Base-by-base conservation (phyloP, 192 early-diverging fungal species). In the Coemansia sp. region DNA sequence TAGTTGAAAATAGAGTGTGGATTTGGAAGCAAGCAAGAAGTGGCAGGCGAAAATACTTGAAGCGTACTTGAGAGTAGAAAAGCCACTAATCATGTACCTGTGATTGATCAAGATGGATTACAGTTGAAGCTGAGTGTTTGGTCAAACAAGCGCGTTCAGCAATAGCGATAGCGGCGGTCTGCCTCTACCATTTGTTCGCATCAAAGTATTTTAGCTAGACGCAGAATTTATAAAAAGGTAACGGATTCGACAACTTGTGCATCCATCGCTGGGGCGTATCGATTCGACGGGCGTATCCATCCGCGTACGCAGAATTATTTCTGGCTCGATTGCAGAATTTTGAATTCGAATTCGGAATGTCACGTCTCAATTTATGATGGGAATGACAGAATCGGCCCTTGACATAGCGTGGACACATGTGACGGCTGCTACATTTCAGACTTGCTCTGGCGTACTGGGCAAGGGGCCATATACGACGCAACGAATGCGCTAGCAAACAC, bases 221-320 rank as follows among this genome's bases (percentile, higher is more conserved):
- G 51, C 51, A 54, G 27, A 31, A 54, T 54, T 13, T 54, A 54
- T 31, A 54, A 54, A 54, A 54, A 54, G 51, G 51, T 54, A 54
- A 54, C 51, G 51, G 51, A 54, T 54, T 57, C 54, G 54, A 57
- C 29, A 57, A 57, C 6, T 57, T 17, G 29, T 54, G 51, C 27
- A 54, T 54, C 51, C 51, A 54, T 54, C 51, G 51, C 51, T 24
- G 19, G 19, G 46, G 19, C 46, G 46, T 48, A 57, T 61, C 36
- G 59, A 24, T 40, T 21, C 34, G 59, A 21, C n/a, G n/a, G 36
- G 41, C 39, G 59, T 27, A 61, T 61, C 59, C 36, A 61, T 61
- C 36, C 59, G 36, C 36, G 19, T 8, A 10, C 19, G 59, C 59
- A 60, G 59, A 37, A 60, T 60, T 34, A 60, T 31, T 54, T 54